Evolutionary conservation across 1,284 basidiomycete species (phyloP).

Genomic region (Albatrellus sp.): DNA sequence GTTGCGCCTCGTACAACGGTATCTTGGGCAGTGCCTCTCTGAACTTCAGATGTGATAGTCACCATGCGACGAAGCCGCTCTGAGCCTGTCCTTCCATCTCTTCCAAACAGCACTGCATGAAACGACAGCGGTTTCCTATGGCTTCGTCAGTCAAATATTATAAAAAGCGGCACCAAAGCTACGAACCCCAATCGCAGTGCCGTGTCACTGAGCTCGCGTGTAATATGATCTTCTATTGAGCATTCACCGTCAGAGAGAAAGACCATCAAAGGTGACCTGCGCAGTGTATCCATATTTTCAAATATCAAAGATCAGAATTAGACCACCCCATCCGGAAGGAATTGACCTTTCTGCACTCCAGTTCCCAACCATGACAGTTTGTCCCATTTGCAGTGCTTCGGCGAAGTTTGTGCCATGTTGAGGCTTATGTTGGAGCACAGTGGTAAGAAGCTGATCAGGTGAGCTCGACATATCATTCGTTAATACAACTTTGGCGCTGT

Average conservation of each 20-base stretch:
- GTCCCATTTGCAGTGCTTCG: slow-evolving; percentile 25
- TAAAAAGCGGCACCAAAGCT: background rate
- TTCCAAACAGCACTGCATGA: too few species aligned
- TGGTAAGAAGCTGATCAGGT: slow-evolving; percentile 31
- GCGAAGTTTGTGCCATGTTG: slow-evolving; percentile 37
- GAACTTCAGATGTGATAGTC: slow-evolving; percentile 35
- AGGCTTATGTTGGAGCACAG: slow-evolving; percentile 22
- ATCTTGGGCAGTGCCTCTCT: slow-evolving; percentile 32
- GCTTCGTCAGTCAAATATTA: too few species aligned
- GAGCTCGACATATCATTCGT: slow-evolving; percentile 23
- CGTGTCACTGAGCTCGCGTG: background rate
- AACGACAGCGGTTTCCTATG: too few species aligned
- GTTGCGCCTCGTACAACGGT: slow-evolving; percentile 22
- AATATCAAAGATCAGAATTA: too few species aligned
- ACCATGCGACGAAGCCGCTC: slow-evolving; percentile 35
- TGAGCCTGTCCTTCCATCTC: background rate
- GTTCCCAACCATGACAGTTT: slow-evolving; percentile 28
- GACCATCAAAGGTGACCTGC: background rate
- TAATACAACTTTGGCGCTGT: too few species aligned
- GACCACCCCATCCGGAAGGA: too few species aligned
- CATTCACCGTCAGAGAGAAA: background rate
- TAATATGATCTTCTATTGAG: background rate
- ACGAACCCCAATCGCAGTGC: background rate
- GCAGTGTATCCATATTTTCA: too few species aligned
- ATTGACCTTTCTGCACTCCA: slow-evolving; percentile 46